phyloP scores from a whole-genome alignment of 108 stramenopile species.

The Aurantiochytrium sp. region DNA sequence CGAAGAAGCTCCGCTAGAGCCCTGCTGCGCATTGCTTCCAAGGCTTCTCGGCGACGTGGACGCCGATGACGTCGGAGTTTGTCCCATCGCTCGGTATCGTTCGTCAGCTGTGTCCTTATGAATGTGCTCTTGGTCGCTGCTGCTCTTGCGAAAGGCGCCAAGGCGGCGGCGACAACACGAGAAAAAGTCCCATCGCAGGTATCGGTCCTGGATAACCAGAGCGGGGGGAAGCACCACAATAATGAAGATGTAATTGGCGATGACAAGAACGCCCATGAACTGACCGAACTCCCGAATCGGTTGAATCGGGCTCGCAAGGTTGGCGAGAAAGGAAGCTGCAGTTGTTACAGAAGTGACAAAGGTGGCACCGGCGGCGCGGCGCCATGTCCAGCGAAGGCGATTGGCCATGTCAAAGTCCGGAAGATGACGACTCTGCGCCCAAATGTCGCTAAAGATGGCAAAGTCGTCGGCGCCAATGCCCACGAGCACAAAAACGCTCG shows the following conservation, averaged over 20 bases:
- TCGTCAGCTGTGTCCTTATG: too few species aligned
- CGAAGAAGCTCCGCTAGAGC: too few species aligned
- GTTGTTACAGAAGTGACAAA: neutral
- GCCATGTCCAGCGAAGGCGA: neutral
- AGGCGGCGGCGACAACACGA: too few species aligned
- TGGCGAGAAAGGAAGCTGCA: neutral
- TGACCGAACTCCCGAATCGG: neutral
- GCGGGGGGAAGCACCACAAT: neutral
- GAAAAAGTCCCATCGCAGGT: neutral
- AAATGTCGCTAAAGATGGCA: neutral
- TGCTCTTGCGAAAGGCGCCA: too few species aligned
- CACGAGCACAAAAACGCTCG: neutral
- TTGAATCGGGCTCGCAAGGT: conserved; percentile 4
- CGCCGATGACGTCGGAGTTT: too few species aligned
- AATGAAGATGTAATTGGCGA: neutral
- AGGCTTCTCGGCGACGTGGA: too few species aligned
- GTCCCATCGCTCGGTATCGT: too few species aligned
- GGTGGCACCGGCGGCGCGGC: neutral
- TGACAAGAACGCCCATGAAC: neutral
- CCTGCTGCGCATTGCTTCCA: too few species aligned
- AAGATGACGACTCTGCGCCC: neutral
- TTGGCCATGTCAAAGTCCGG: neutral
- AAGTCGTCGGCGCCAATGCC: conserved; percentile 12
- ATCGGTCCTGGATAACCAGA: neutral
- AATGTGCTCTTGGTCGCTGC: too few species aligned